phyloP scores from a whole-genome alignment of 495 filamentous ascomycete species.

The Penicillium lagena region DNA sequence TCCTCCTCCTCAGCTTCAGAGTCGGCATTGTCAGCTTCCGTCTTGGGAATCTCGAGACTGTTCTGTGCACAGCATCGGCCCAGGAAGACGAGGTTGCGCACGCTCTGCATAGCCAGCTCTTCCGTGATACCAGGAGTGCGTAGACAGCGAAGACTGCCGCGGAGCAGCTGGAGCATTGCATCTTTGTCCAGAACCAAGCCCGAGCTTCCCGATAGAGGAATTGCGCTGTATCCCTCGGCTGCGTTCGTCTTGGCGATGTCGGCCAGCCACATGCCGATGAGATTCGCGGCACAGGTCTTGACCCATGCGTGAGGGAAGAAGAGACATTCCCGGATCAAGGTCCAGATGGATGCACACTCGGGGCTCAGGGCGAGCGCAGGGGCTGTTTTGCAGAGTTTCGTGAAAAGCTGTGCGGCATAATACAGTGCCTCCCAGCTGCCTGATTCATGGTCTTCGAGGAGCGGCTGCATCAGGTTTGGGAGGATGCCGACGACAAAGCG shows the following conservation, averaged over 20 bases:
- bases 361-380: conserved; percentile 54
- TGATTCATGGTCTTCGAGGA: conserved; percentile 37
- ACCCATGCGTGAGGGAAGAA: conserved; percentile 69
- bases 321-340: conserved; percentile 54
- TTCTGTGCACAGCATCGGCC: conserved; percentile 62
- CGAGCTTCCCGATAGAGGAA: conserved; percentile 62
- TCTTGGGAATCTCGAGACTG: conserved; percentile 42
- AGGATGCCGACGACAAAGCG: conserved; percentile 38
- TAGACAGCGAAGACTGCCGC: conserved; percentile 58
- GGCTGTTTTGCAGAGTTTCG: conserved; percentile 60
- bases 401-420: conserved; percentile 60
- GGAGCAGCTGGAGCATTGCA: conserved; percentile 60
- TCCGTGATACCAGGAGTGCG: conserved; percentile 58
- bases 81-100: conserved; percentile 74
- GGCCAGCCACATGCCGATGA: conserved; percentile 71
- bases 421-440: conserved; percentile 77
- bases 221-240: conserved; percentile 37
- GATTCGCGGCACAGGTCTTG: conserved; percentile 66
- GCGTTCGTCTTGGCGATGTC: conserved; percentile 64
- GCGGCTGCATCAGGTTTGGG: conserved; percentile 41
- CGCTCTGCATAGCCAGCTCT: conserved; percentile 62
- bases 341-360: conserved; percentile 57
- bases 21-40: conserved; percentile 29
- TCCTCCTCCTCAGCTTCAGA: conserved; percentile 36
- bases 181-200: conserved; percentile 61